Evolutionary conservation across 306 rosid species (phyloP).

Genomic region (Argentina anserina): DNA sequence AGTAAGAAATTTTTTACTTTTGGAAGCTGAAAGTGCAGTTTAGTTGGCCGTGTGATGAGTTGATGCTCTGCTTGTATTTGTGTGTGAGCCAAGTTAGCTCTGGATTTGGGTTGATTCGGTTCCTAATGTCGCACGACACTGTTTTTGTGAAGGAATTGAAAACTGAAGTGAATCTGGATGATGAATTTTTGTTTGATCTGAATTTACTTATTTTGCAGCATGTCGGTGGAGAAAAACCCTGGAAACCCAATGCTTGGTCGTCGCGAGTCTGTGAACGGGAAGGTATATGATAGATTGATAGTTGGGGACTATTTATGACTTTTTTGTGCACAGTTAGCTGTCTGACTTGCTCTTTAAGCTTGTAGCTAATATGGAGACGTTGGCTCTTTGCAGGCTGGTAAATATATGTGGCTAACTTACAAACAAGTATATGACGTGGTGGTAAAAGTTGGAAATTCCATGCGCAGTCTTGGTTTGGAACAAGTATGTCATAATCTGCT

Average conservation of each 20-base stretch:
- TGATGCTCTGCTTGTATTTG: background rate
- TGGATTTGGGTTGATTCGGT: background rate
- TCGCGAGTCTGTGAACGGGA: conserved; percentile 61
- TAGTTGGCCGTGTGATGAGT: background rate
- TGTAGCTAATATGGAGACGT: conserved; percentile 20
- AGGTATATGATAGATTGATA: conserved; percentile 37
- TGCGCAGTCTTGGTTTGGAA: conserved; percentile 59
- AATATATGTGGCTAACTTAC: conserved; percentile 75
- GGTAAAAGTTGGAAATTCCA: conserved; percentile 72
- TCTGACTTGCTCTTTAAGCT: background rate
- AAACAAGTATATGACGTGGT: conserved; percentile 69
- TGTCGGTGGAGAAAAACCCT: conserved; percentile 73
- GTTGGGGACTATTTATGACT: background rate
- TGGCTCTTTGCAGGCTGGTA: conserved; percentile 52
- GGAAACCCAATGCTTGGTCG: conserved; percentile 72
- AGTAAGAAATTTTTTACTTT: background rate
- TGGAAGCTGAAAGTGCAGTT: background rate
- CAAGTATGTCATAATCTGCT: conserved; percentile 46
- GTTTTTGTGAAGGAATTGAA: background rate
- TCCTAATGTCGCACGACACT: background rate
- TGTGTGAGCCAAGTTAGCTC: too few species aligned
- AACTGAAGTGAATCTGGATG: background rate
- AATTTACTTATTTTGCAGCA: conserved; percentile 40
- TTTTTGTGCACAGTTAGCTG: conserved; percentile 4
- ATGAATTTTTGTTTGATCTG: background rate